Evolutionary conservation across 331 rosid genomes (phyloP), one percentile per base, ranked within the genome.

Genomic region (Prunus yedoensis): DNA sequence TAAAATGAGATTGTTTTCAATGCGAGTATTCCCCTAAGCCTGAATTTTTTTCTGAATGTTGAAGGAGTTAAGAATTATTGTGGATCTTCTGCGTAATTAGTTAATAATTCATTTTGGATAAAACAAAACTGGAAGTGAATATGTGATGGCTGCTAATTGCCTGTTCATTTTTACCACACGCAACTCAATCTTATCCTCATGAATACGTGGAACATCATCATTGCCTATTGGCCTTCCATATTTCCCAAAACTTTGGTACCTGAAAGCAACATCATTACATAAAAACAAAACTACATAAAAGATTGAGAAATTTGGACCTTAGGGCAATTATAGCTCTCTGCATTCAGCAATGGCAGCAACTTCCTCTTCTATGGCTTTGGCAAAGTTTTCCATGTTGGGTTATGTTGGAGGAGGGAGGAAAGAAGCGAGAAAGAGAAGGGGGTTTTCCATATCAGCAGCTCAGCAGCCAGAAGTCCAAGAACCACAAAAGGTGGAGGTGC

Each of bases 281-380:
- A 66, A 32, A 70, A 13, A n/a, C n/a, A n/a, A n/a, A n/a, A n/a
- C n/a, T 10, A 60, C 62, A 74, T 52, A 66, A 32, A 70, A 13
- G 30, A 56, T 32, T 7, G 13, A 4, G 21, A n/a, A 81, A 11
- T 73, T 49, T 73, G 51, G 61, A 61, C 66, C 67, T 47, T 43
- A 50, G 49, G 43, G 43, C 43, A 38, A 38, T 38, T 38, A 38
- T 38, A 38, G 47, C 57, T 23, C 21, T 27, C 3, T 58, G 23
- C 78, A 57, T 72, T 78, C 74, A 80, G 81, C 46, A 79, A 94
- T 94, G 98, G 91, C 96, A 74, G 89, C 97, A 66, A 78, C 91
- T 82, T 84, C 87, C 69, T 87, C 96, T 68, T 85, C 61, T 87
- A 76, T 88, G 87, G 82, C 86, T 5, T 87, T 89, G 9, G 77